These are phyloP conservation scores for Phytophthora sojae DNA, from an alignment of 352 stramenopile genomes.

Conservation along the genomic window DNA sequence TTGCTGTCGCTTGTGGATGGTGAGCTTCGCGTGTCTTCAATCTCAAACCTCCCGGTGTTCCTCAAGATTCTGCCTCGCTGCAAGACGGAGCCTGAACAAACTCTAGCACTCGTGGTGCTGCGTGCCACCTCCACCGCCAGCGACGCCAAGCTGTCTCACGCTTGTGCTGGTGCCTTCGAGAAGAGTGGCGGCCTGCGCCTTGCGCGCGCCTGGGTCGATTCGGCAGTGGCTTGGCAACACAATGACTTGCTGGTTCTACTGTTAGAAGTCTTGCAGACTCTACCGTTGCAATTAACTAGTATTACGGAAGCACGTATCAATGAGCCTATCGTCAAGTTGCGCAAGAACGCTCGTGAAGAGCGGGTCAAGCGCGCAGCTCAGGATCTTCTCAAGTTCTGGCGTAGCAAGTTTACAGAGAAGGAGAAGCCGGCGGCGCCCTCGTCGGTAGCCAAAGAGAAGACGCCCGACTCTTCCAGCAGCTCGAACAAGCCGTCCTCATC, in stretches of 20 bases:
- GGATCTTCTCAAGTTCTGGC: conserved; percentile 88
- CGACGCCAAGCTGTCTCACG: conserved; percentile 62
- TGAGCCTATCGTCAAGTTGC: conserved; percentile 88
- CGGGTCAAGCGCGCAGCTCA: conserved; percentile 81
- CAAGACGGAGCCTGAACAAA: conserved; percentile 78
- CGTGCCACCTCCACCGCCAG: conserved; percentile 67
- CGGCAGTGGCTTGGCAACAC: conserved; percentile 82
- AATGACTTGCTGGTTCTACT: conserved; percentile 82
- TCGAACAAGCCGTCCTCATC: conserved; percentile 22
- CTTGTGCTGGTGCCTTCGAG: conserved; percentile 73
- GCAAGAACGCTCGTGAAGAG: conserved; percentile 81
- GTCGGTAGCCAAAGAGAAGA: conserved; percentile 34
- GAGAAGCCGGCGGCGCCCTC: conserved; percentile 51
- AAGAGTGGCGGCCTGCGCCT: conserved; percentile 77
- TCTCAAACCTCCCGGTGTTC: conserved; percentile 62
- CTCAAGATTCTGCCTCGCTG: conserved; percentile 63
- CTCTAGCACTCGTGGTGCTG: conserved; percentile 74
- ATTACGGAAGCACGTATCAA: conserved; percentile 91
- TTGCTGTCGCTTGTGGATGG: conserved; percentile 68
- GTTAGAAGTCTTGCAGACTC: conserved; percentile 80
- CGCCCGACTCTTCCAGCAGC: conserved; percentile 16
- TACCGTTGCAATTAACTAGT: conserved; percentile 86
- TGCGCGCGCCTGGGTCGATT: conserved; percentile 80
- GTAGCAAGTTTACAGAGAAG: conserved; percentile 87
- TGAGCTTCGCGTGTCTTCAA: conserved; percentile 57